Base-by-base conservation (phyloP, 495 filamentous ascomycete genomes). In the Neurospora sp. region DNA sequence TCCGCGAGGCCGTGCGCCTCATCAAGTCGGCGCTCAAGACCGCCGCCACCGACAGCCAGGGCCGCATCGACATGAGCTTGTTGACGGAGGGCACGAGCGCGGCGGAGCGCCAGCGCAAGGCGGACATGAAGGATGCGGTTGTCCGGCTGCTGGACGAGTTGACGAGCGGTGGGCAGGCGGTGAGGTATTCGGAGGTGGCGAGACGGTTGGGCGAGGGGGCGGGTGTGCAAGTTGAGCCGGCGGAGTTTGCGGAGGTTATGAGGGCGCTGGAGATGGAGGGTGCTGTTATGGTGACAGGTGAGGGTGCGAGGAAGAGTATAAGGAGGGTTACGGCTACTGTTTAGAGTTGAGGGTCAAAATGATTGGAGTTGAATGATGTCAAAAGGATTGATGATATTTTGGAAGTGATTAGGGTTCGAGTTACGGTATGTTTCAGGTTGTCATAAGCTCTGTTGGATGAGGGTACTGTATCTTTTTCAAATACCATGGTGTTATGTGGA, bases 21-120 rank as follows among this genome's bases (percentile, higher is more conserved):
- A 99, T 98, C 83, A 91, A 92, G 76, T 90, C 89, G 0, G 96
- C 96, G n/a, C 90, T 99, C 78, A 98, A 99, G 86, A 94, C 96
- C 77, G 91, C 94, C 0, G 96, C 96, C 8, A 99, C 96, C 0
- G 96, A 99, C 81, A 81, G 93, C 1, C 97, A 97, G 40, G 96
- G 96, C 44, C 84, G 97, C 71, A 98, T 99, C 77, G 96, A 99
- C 78, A 98, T 99, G 96, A 90, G 91, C 71, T 83, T 99, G 72
- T 84, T 99, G 68, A 97, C 94, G 2, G 96, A 97, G 76, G 96
- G 96, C 14, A 95, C 93, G 11, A 93, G 91, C 74, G 90, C 93
- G 3, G 89, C 89, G 40, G 96, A 98, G 82, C 84, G 95, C 41
- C 88, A 91, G 75, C 85, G 92, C 72, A 92, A 89, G 79, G 87